Evolutionary conservation across 164 flowering plant species (phyloP).

Genomic region (Euptelea pleiosperma): DNA sequence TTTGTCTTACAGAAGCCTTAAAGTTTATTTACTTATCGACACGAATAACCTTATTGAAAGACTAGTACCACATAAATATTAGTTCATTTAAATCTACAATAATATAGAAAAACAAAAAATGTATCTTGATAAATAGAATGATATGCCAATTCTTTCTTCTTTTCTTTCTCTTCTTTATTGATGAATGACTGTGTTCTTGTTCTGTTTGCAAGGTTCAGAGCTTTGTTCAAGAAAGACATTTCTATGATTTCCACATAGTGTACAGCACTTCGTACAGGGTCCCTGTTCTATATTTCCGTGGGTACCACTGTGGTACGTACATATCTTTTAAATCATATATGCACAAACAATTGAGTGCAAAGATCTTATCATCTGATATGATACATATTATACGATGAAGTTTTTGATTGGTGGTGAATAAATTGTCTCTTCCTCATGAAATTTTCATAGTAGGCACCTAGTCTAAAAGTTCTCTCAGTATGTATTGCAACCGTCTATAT

Average conservation of each 20-base stretch:
- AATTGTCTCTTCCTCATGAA: neutral
- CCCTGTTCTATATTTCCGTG: conserved; percentile 82
- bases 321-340: neutral
- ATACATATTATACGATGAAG: neutral
- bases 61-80: neutral
- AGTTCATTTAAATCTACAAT: neutral
- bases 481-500: no score
- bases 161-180: conserved; percentile 5
- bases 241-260: conserved; percentile 75
- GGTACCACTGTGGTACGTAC: conserved; percentile 52
- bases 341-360: neutral
- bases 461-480: no score
- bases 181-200: conserved; percentile 12
- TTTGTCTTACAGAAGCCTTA: neutral
- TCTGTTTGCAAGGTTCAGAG: conserved; percentile 39
- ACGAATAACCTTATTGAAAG: neutral
- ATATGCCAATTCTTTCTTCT: neutral
- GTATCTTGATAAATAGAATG: no score
- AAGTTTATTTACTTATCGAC: neutral
- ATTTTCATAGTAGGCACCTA: no score
- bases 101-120: no score
- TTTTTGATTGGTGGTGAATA: no score
- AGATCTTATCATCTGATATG: no score
- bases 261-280: conserved; percentile 70
- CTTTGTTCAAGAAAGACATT: conserved; percentile 33